Evolutionary conservation across 768 basidiomycete genomes (phyloP).

Genomic region (Mycena metata): DNA sequence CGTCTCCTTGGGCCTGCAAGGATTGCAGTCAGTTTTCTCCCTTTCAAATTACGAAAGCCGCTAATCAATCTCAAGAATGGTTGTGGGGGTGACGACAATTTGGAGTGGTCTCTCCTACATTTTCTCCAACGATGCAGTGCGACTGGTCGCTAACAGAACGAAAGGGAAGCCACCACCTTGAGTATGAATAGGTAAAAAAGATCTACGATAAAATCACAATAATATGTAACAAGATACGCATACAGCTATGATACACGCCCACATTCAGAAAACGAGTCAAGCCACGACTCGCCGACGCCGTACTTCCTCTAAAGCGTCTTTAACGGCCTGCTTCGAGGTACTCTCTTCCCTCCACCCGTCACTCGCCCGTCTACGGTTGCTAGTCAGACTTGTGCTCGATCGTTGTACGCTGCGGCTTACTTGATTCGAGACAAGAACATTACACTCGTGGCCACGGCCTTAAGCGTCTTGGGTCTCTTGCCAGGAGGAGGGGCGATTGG

Average conservation of each 20-base stretch:
- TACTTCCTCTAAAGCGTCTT: constrained; percentile 79
- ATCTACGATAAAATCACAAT: constrained; percentile 29
- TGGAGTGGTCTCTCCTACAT: constrained; percentile 92
- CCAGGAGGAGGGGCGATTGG: constrained; percentile 57
- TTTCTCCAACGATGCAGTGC: constrained; percentile 81
- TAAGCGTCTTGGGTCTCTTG: constrained; percentile 65
- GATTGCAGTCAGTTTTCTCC: constrained; percentile 75
- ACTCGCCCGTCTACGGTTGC: constrained; percentile 65
- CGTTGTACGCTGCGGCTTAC: constrained; percentile 56
- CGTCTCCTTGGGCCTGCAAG: constrained; percentile 66
- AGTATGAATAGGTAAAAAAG: constrained; percentile 22
- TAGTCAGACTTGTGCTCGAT: constrained; percentile 23
- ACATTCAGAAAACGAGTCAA: constrained; percentile 29
- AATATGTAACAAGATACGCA: constrained; percentile 41
- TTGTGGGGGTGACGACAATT: constrained; percentile 91
- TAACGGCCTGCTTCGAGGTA: constrained; percentile 70
- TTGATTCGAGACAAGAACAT: constrained; percentile 75
- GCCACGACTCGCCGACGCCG: constrained; percentile 61
- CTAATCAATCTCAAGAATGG: constrained; percentile 64
- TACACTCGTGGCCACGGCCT: constrained; percentile 66
- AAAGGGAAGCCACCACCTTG: constrained; percentile 47
- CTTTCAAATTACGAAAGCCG: constrained; percentile 2
- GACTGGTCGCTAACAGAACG: constrained; percentile 61
- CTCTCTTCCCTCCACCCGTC: constrained; percentile 74
- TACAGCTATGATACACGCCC: constrained; percentile 34